Conservation (phyloP, 2,329 filamentous ascomycete genomes). For the Penicillium sp. region DNA sequence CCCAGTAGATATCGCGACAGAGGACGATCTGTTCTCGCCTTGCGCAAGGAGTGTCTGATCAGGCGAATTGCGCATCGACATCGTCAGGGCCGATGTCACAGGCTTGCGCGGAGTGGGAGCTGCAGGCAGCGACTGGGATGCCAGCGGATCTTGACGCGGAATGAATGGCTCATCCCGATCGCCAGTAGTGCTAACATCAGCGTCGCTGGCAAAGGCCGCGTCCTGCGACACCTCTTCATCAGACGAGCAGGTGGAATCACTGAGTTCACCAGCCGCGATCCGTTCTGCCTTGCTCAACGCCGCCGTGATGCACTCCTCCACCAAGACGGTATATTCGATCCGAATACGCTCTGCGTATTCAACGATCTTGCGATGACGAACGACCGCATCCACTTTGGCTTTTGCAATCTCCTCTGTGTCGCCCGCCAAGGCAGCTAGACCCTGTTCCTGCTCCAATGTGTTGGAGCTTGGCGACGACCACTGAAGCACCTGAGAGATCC, state of each 20-base stretch:
- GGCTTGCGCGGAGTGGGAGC: conserved; percentile 24
- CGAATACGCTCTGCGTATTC: conserved; percentile 96
- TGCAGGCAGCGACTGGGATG: conserved; percentile 7
- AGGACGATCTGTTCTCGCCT: conserved; percentile 53
- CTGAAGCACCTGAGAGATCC: conserved; percentile 89
- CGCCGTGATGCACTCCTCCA: conserved; percentile 93
- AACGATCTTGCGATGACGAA: conserved; percentile 87
- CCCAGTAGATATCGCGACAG: conserved; percentile 72
- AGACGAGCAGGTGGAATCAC: conserved; percentile 69
- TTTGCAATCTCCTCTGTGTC: conserved; percentile 85
- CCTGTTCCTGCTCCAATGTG: conserved; percentile 90
- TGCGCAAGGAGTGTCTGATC: conserved; percentile 51
- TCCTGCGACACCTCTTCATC: conserved; percentile 57
- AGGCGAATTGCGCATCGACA: conserved; percentile 58
- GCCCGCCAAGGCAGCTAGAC: conserved; percentile 79
- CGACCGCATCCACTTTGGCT: conserved; percentile 88
- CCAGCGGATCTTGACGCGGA: conserved; percentile 16
- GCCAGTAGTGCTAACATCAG: conserved; percentile 7
- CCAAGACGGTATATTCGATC: conserved; percentile 86
- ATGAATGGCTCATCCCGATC: conserved; percentile 14
- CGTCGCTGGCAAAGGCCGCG: conserved; percentile 6
- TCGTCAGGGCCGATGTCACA: conserved; percentile 55
- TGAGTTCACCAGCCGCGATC: conserved; percentile 81
- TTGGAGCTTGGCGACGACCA: conserved; percentile 95
- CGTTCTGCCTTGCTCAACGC: conserved; percentile 86